These are phyloP conservation scores for Heracleum sosnowskyi DNA, from an alignment of 129 eudicot species.

Conservation along the genomic window DNA sequence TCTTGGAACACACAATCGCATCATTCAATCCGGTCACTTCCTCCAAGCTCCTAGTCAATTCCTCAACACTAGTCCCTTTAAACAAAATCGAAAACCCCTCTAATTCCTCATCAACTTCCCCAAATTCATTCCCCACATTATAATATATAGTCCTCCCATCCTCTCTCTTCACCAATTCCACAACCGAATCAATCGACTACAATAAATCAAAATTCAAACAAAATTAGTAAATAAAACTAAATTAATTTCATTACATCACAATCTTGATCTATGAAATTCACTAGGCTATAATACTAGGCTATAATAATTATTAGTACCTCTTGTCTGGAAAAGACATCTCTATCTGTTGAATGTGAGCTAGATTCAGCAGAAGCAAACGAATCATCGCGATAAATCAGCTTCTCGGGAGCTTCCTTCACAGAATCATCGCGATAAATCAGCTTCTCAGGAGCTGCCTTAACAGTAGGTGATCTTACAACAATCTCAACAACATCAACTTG, in stretches of 20 bases:
- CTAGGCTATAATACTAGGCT: background rate
- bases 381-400: conserved; percentile 27
- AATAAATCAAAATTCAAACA: background rate
- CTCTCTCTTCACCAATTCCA: conserved; percentile 39
- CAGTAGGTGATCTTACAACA: conserved; percentile 22
- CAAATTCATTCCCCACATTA: conserved; percentile 42
- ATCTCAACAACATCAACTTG: conserved; percentile 48
- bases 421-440: conserved; percentile 17
- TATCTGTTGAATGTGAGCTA: conserved; percentile 28
- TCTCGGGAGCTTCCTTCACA: conserved; percentile 16
- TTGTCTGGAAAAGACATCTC: conserved; percentile 34
- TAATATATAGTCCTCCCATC: conserved; percentile 68
- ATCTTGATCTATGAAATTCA: background rate
- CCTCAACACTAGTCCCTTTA: conserved; percentile 59
- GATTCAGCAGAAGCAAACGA: conserved; percentile 32
- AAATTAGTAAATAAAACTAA: background rate
- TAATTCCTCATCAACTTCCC: conserved; percentile 37
- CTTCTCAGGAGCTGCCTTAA: conserved; percentile 21
- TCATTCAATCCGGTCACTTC: conserved; percentile 53
- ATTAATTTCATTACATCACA: background rate
- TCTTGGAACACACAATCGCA: conserved; percentile 51
- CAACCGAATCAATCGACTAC: conserved; percentile 49
- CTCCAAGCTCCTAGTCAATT: conserved; percentile 55
- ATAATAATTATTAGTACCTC: conserved; percentile 45
- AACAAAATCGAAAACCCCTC: conserved; percentile 49